These are phyloP conservation scores for Lactuca sativa DNA, from an alignment of 129 eudicot species.

Conservation along the genomic window DNA sequence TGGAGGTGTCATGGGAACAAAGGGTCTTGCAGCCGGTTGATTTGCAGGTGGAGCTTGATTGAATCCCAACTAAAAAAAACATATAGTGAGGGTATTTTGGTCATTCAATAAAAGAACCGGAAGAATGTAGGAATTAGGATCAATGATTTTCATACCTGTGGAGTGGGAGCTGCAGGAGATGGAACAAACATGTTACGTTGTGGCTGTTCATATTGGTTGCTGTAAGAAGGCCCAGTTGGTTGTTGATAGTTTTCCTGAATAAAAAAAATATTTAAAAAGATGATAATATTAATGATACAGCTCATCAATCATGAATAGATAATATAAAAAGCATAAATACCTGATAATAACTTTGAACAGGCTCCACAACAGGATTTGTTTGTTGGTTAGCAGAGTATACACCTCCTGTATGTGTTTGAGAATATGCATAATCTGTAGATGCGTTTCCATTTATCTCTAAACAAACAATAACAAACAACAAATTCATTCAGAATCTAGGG, in stretches of 20 bases:
- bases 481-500: not conserved
- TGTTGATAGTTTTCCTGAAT: constrained; percentile 48
- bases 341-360: constrained; percentile 56
- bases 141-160: constrained; percentile 37
- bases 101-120: no score
- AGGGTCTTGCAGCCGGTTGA: constrained; percentile 59
- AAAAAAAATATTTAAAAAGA: no score
- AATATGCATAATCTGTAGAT: constrained; percentile 37
- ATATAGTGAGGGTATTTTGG: no score
- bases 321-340: constrained; percentile 26
- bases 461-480: not conserved
- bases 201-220: constrained; percentile 8
- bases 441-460: constrained; percentile 45
- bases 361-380: constrained; percentile 37
- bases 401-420: constrained; percentile 33
- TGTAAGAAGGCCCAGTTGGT: not conserved
- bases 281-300: no score
- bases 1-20: constrained; percentile 69
- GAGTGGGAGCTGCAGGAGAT: constrained; percentile 46
- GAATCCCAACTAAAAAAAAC: constrained; percentile 41
- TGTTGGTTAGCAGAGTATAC: constrained; percentile 46
- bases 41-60: constrained; percentile 47
- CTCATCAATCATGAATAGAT: no score
- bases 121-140: no score
- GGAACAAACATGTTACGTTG: constrained; percentile 66